These are phyloP conservation scores for Cryptosporidium meleagridis DNA, from an alignment of 169 alveolate species.

Conservation along the genomic window DNA sequence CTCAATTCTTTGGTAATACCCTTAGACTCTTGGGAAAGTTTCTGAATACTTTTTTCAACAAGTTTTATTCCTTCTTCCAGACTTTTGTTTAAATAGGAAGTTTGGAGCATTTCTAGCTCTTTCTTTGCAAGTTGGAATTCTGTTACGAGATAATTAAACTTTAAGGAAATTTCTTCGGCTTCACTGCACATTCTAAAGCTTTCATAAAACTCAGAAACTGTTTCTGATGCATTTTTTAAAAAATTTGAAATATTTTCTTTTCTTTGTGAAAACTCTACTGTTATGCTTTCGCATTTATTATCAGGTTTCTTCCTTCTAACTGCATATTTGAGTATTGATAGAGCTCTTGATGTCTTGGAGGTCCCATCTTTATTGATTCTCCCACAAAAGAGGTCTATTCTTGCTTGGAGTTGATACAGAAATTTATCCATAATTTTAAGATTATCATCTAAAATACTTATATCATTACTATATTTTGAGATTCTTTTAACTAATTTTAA, in stretches of 20 bases:
- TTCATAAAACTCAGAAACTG: not conserved
- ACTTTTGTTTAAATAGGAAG: not conserved
- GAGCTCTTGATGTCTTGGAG: constrained; percentile 33
- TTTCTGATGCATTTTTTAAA: not conserved
- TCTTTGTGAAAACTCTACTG: constrained; percentile 17
- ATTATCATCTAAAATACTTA: constrained; percentile 27
- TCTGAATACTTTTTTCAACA: not conserved
- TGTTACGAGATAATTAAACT: not conserved
- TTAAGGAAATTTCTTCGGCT: constrained; percentile 15
- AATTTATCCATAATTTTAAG: not conserved
- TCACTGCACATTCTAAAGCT: constrained; percentile 3
- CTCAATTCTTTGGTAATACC: constrained; percentile 4
- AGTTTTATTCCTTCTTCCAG: constrained; percentile 16
- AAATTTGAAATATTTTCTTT: not conserved
- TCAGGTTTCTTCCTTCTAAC: constrained; percentile 56
- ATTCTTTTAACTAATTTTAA: not conserved
- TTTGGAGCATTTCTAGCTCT: not conserved
- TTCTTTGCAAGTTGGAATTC: constrained; percentile 8
- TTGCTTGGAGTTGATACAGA: not conserved
- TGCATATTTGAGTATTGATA: constrained; percentile 23
- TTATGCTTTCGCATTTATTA: constrained; percentile 28
- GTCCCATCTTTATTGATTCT: constrained; percentile 26
- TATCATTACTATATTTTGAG: constrained; percentile 1
- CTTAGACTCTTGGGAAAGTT: constrained; percentile 36
- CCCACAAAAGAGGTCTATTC: constrained; percentile 41